Conservation (phyloP, 345 rosid species). For the Hibiscus syriacus region DNA sequence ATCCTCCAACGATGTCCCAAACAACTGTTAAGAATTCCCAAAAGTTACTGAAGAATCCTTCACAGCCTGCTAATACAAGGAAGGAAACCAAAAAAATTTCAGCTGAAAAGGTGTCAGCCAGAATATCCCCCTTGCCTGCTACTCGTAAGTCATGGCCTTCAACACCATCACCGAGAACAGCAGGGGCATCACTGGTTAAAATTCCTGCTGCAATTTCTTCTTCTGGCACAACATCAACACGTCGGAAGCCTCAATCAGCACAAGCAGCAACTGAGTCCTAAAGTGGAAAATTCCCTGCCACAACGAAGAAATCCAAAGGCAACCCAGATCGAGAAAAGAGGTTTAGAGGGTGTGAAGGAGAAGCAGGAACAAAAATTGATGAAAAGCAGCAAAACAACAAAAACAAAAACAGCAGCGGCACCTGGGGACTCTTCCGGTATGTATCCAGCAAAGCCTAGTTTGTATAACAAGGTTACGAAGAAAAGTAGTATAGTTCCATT, state of each 20-base stretch:
- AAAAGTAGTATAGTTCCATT: constrained; percentile 57
- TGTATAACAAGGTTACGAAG: constrained; percentile 43
- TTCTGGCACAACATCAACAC: constrained; percentile 30
- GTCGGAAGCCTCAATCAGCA: constrained; percentile 35
- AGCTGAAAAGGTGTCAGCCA: constrained; percentile 27
- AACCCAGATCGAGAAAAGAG: constrained; percentile 16
- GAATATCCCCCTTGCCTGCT: constrained; percentile 31
- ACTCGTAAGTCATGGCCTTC: constrained; percentile 63
- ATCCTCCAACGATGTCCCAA: constrained; percentile 25
- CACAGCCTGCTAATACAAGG: constrained; percentile 32
- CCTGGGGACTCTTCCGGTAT: constrained; percentile 26
- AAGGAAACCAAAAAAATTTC: constrained; percentile 37
- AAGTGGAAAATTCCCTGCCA: constrained; percentile 30
- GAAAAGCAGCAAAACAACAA: constrained; percentile 30
- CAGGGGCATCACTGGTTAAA: constrained; percentile 34
- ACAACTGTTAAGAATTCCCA: constrained; percentile 28
- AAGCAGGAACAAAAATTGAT: constrained; percentile 25
- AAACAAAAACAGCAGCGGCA: constrained; percentile 24
- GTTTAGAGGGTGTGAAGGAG: constrained; percentile 25
- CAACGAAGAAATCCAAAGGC: constrained; percentile 27
- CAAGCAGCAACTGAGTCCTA: constrained; percentile 25
- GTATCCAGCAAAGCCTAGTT: constrained; percentile 36
- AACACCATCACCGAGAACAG: constrained; percentile 33
- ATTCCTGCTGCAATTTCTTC: constrained; percentile 28
- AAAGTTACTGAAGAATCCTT: constrained; percentile 20